Evolutionary conservation across 768 basidiomycete species (phyloP), one percentile per base, ranked within the genome.

Genomic region (Heimioporus sp.): DNA sequence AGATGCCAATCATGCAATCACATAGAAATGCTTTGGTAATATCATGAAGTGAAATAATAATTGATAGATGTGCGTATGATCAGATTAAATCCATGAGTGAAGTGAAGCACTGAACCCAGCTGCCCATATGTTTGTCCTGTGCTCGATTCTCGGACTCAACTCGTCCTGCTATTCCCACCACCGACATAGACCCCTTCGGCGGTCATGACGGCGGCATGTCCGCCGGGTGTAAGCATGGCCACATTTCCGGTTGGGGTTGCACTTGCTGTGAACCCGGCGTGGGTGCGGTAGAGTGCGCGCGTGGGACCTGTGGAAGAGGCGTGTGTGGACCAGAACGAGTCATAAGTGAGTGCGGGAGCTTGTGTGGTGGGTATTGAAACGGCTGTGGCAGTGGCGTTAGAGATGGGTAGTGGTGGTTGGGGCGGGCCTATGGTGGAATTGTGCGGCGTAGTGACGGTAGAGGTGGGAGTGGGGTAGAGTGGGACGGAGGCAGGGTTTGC

Each of bases 281-380:
- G 58, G 2, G 68, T 70, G 8, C 66, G 59, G 24, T 70, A 68
- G 11, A 68, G 59, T 1, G 68, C 56, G 3, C 66, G 66, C 0
- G 65, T 65, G 5, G 61, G 31, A 8, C 65, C 63, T 2, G 61
- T 16, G 4, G 66, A 57, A 0, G 69, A 63, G 17, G 77, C 67
- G 53, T 82, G 80, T 8, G 79, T 73, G 2, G 82, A 81, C 83
- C 81, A 85, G 59, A 83, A 85, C 0, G 80, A 80, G 59, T 83
- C 83, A 56, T 84, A 84, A 3, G 82, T 81, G 40, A 82, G 67
- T 11, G 73, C 63, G 9, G 37, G 35, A 11, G 21, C 19, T 34
- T 40, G 24, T 32, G 55, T 24, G 44, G 49, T 37, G 10, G 56
- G 41, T 34, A 47, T 48, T 0, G 58, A 47, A 24, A 24, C 24